phyloP scores from a whole-genome alignment of 805 yeast genomes.

The Candida ascalaphidarum region DNA sequence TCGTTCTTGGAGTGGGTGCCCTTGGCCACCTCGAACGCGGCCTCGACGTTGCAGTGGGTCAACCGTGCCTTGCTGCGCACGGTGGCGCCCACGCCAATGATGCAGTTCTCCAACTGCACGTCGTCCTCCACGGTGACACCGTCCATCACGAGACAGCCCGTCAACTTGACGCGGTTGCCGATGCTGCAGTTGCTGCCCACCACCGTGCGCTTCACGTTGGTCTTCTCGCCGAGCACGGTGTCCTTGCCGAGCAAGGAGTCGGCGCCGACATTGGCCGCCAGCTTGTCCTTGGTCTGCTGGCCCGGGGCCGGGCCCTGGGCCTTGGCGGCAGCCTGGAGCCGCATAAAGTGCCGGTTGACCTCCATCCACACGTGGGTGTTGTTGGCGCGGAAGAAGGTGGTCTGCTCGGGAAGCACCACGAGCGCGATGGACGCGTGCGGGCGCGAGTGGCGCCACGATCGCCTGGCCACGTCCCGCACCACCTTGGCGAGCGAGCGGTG shows the following conservation, averaged over 20 bases:
- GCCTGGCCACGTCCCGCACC: constrained; percentile 79
- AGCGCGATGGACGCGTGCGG: constrained; percentile 57
- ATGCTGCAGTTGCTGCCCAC: constrained; percentile 67
- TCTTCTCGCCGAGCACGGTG: constrained; percentile 68
- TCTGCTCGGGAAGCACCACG: constrained; percentile 60
- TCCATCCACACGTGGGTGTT: constrained; percentile 80
- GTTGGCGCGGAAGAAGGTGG: constrained; percentile 69
- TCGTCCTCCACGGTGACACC: constrained; percentile 73
- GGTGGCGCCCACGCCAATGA: constrained; percentile 64
- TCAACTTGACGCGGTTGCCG: constrained; percentile 81
- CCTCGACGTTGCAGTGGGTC: constrained; percentile 80
- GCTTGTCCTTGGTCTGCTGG: constrained; percentile 36
- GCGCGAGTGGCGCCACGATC: constrained; percentile 78
- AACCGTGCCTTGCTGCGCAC: constrained; percentile 59
- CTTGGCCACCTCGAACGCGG: constrained; percentile 57
- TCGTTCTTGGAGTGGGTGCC: constrained; percentile 53
- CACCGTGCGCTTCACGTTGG: constrained; percentile 80
- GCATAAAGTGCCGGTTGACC: constrained; percentile 74
- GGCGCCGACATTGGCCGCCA: constrained; percentile 72
- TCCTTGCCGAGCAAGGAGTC: constrained; percentile 73
- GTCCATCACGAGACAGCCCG: constrained; percentile 76
- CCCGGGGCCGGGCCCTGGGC: constrained; percentile 14
- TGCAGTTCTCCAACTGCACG: constrained; percentile 74
- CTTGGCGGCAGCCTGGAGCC: constrained; percentile 42
- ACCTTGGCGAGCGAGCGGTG: constrained; percentile 54